Percentiles rank a stretch among this genome's conserved stretches.
phyloP scores from a whole-genome alignment of 2,329 filamentous ascomycete genomes.

The Epichloe typhina region DNA sequence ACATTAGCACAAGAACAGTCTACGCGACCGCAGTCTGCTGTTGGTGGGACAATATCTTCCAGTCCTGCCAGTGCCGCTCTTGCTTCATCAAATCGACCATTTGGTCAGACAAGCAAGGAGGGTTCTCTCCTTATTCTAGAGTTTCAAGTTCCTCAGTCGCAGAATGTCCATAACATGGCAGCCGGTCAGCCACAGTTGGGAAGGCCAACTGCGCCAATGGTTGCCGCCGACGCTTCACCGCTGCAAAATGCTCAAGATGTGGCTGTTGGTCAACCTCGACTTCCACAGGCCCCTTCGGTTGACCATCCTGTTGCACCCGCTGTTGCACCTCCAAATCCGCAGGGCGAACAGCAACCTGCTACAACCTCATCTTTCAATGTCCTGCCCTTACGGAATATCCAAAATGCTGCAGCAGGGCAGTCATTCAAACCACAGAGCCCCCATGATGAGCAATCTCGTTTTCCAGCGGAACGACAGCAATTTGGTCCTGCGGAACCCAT shows the following conservation, averaged over 20 bases:
- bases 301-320: neutral
- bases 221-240: neutral
- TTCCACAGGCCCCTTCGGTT: neutral
- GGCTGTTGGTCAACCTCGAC: neutral
- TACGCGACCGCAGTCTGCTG: too few species aligned
- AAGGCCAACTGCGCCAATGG: neutral
- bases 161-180: neutral
- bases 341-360: neutral
- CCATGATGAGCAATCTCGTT: neutral
- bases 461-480: neutral
- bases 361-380: neutral
- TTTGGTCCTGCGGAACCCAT: neutral
- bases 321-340: neutral
- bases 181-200: neutral
- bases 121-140: neutral
- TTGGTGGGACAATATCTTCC: too few species aligned
- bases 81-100: too few species aligned
- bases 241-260: neutral
- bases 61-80: too few species aligned
- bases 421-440: conserved; percentile 3
- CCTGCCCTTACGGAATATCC: neutral
- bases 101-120: too few species aligned
- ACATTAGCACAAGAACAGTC: too few species aligned
- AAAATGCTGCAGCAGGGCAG: neutral
- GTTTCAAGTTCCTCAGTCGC: neutral